Evolutionary conservation across 306 rosid species (phyloP), one percentile per base, ranked within the genome.

Genomic region (Cicer yamashitae): DNA sequence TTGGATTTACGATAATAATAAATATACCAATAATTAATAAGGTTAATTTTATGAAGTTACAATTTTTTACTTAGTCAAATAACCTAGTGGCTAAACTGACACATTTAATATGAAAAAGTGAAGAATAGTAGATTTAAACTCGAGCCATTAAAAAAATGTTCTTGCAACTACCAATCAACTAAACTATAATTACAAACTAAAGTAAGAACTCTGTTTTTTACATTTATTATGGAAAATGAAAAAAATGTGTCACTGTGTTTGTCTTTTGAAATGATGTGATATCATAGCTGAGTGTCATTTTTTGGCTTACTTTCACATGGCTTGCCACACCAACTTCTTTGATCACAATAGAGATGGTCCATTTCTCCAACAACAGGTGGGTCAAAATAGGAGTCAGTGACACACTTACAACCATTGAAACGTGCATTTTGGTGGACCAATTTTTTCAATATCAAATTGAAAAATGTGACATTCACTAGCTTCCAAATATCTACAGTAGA

Each of bases 351-450:
- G 89, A 77, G 97, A 91, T 90, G 84, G 94, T 91, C 94, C 62
- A 86, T 87, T 88, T 72, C 89, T 88, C 74, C 84, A 94, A 86
- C 96, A 79, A 82, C 90, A 81, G 78, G 91, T 90, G 93, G 97
- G 97, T 87, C 96, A 90, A 85, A 77, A 68, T 79, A 69, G 81
- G 51, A 83, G 82, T 82, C 84, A 81, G 20, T 77, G 12, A 38
- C 81, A 84, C 82, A 71, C 74, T 89, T 89, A 84, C 84, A 85
- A 47, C 90, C 91, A 73, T 86, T 84, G 68, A 79, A 68, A 62
- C 74, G 43, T 75, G 71, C 86, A 82, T 87, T 80, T 84, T 76
- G 87, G 87, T 80, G 87, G 87, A 84, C 77, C 84, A 72, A 72
- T 81, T 39, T 54, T 70, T 68, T 80, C 70, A 80, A 51, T 13